Evolutionary conservation across 148 eudicot species (phyloP), one percentile per base, ranked within the genome.

Genomic region (Fagopyrum homotropicum): DNA sequence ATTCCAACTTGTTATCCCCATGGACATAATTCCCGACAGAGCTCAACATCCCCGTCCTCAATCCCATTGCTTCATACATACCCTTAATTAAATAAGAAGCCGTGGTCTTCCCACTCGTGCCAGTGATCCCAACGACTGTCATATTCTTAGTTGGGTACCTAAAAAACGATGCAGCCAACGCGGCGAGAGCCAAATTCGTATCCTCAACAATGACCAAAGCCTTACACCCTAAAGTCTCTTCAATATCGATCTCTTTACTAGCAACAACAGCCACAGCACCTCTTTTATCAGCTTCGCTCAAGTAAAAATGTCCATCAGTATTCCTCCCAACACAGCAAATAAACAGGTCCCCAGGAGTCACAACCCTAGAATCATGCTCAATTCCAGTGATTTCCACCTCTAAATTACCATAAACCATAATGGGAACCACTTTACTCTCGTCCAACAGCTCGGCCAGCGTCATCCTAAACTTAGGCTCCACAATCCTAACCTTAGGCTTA

Each of bases 251-350:
- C 86, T 96, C 99, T 78, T 90, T 90, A 79, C 98, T 96, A 12
- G 96, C 94, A 9, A 96, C 99, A 79, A 92, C 93, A 5, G 98
- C 99, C 47, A 89, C 94, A 9, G 99, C 99, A 30, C 99, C 99
- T 81, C 99, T 85, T 84, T 96, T 96, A 80, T 88, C 94, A 10
- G 97, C 94, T 93, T 92, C 99, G 17, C 82, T 85, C 69, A 95
- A 79, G 75, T 74, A 84, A 88, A 90, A 80, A 83, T 90, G 90
- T 44, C 94, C 98, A 84, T 90, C 99, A 11, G 80, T 88, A 6
- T 80, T 85, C 77, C 78, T 89, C 78, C 92, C 97, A 35, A 92
- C 90, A 86, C 98, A 89, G 78, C 97, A 96, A 76, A 96, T 92
- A 68, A 90, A 92, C 93, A 96, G 85, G 89, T 96, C 98, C 15